Evolutionary conservation across 345 rosid species (phyloP).

Genomic region (Eucalyptus marginata): DNA sequence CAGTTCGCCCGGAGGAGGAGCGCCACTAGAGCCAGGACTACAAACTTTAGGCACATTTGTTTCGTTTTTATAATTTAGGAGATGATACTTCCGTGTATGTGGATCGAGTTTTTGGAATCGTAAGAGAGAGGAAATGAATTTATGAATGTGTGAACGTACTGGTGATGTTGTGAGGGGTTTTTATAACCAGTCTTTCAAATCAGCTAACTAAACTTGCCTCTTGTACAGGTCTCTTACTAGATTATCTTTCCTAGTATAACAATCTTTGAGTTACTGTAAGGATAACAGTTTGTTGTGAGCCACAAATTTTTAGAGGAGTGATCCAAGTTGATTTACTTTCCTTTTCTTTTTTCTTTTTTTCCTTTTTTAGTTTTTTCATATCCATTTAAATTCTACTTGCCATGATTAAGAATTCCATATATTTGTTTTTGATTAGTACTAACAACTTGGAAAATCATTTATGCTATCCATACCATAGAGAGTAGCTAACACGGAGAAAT

Average conservation of each 20-base stretch:
- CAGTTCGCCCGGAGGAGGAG: not conserved
- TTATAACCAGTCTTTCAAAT: not conserved
- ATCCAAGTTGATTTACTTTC: rapidly evolving
- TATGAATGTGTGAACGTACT: not conserved
- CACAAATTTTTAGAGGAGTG: rapidly evolving
- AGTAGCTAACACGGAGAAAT: rapidly evolving
- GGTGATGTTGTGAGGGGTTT: not conserved
- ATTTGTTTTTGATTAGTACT: rapidly evolving
- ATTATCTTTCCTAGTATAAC: too few relatives aligned
- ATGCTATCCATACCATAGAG: too few relatives aligned
- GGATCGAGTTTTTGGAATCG: not conserved
- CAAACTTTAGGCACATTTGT: not conserved
- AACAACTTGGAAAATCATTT: not conserved
- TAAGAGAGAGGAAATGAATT: not conserved
- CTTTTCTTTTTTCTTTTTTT: rapidly evolving
- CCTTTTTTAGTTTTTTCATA: rapidly evolving
- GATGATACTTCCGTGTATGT: not conserved
- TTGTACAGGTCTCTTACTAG: not conserved
- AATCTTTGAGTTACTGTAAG: rapidly evolving
- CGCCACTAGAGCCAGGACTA: not conserved
- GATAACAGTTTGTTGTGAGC: rapidly evolving
- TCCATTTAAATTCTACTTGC: too few relatives aligned
- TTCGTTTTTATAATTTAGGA: not conserved
- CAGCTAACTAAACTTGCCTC: not conserved
- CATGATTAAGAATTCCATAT: too few relatives aligned